These are phyloP conservation scores for Diaporthe sp. DNA, from an alignment of 2,329 filamentous ascomycete species.

Conservation along the genomic window DNA sequence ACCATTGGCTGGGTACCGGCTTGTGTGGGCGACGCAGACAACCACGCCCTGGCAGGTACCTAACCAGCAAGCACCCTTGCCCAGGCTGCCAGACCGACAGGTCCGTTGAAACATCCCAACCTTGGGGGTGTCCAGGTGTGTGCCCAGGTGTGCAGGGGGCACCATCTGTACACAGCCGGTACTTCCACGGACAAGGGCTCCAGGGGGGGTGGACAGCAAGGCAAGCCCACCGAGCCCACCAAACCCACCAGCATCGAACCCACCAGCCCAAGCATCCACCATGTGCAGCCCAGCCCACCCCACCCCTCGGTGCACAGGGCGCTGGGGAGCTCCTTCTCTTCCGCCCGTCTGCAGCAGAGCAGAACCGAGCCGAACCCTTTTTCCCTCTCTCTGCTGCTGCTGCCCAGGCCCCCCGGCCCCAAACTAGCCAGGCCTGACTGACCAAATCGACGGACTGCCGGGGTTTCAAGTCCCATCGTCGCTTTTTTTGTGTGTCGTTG, in stretches of 20 bases:
- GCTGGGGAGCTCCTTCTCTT: slow-evolving; percentile 9
- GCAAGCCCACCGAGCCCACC: slow-evolving; percentile 27
- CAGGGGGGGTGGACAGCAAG: slow-evolving; percentile 19
- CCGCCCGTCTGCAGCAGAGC: slow-evolving; percentile 12
- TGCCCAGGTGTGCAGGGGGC: slow-evolving; percentile 32
- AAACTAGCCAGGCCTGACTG: background rate
- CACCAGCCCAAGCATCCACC: slow-evolving; percentile 16
- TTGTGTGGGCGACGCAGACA: background rate
- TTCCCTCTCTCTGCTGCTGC: background rate
- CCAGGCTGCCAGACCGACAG: slow-evolving; percentile 35
- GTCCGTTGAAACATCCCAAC: slow-evolving; percentile 34
- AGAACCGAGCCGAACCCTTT: slow-evolving; percentile 17
- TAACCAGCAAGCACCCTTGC: slow-evolving; percentile 17
- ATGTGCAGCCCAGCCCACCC: slow-evolving; percentile 23
- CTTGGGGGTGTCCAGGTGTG: slow-evolving; percentile 1
- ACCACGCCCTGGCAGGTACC: background rate
- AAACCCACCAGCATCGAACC: slow-evolving; percentile 20
- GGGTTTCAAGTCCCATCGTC: slow-evolving; percentile 12
- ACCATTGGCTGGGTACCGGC: slow-evolving; percentile 3
- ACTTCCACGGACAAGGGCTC: slow-evolving; percentile 23
- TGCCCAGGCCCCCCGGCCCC: background rate
- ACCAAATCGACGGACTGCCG: slow-evolving; percentile 11
- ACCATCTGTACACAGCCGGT: slow-evolving; percentile 32
- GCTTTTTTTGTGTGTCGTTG: background rate
- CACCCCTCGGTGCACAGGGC: slow-evolving; percentile 31